These are phyloP conservation scores for Knoxdaviesia proteae DNA, from an alignment of 2,329 filamentous ascomycete species.

Conservation along the genomic window DNA sequence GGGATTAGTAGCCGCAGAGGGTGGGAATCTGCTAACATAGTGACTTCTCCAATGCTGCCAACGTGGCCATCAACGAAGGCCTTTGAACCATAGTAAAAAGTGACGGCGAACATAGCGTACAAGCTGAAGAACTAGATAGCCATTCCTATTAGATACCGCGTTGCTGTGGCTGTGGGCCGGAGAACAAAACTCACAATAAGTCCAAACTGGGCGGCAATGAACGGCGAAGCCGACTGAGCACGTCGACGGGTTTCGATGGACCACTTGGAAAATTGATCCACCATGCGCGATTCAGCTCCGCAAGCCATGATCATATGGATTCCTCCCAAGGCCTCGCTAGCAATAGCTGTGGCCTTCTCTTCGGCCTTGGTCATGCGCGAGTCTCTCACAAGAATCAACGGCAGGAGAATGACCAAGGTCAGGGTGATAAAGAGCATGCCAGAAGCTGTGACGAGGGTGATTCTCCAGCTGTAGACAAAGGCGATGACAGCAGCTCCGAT, in stretches of 20 bases:
- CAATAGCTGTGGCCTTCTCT: slow-evolving; percentile 34
- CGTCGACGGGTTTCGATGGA: slow-evolving; percentile 30
- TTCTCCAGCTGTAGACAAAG: slow-evolving; percentile 25
- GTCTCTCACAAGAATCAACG: slow-evolving; percentile 33
- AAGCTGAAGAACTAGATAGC: slow-evolving; percentile 26
- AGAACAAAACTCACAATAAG: slow-evolving; percentile 16
- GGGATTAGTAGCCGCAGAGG: no score
- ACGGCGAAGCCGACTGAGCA: slow-evolving; percentile 25
- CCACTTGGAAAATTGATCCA: slow-evolving; percentile 30
- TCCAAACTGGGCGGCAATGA: slow-evolving; percentile 30
- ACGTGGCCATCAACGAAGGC: slow-evolving; percentile 25
- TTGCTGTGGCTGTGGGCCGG: not conserved
- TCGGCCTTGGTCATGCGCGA: slow-evolving; percentile 25
- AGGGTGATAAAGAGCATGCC: slow-evolving; percentile 33
- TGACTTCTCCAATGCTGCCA: slow-evolving; percentile 27
- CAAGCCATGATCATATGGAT: slow-evolving; percentile 43
- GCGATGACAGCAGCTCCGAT: slow-evolving; percentile 25
- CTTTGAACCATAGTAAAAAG: slow-evolving; percentile 42
- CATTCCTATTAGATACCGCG: not conserved
- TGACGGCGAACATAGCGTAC: slow-evolving; percentile 30
- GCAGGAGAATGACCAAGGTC: slow-evolving; percentile 25
- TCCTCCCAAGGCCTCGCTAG: slow-evolving; percentile 37
- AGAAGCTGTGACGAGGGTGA: slow-evolving; percentile 31
- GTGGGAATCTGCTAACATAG: slow-evolving; percentile 21
- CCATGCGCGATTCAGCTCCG: slow-evolving; percentile 34